Conservation (phyloP, 2,329 filamentous ascomycete genomes). For the Diplocarpon mali region DNA sequence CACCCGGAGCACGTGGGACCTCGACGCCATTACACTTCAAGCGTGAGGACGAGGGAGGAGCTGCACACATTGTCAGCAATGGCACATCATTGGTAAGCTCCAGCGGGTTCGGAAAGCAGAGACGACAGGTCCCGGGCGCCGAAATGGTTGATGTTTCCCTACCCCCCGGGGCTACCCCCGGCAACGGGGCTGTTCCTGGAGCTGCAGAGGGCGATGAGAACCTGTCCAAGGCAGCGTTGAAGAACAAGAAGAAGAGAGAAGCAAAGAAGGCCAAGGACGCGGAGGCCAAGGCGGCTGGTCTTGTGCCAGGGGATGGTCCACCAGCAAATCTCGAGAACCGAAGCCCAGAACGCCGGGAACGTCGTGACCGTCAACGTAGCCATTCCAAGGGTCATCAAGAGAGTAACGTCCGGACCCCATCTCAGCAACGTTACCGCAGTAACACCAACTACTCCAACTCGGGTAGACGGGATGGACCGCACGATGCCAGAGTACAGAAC, state of each 20-base stretch:
- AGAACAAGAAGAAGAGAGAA: slow-evolving; percentile 98
- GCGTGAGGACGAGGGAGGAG: slow-evolving; percentile 92
- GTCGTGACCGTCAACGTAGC: slow-evolving; percentile 43
- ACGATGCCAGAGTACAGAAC: slow-evolving; percentile 7
- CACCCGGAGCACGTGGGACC: slow-evolving; percentile 82
- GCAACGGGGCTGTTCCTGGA: slow-evolving; percentile 48
- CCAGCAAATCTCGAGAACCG: slow-evolving; percentile 20
- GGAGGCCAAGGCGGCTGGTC: slow-evolving; percentile 46
- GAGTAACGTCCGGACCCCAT: slow-evolving; percentile 30
- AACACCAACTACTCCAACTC: slow-evolving; percentile 32
- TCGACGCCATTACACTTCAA: slow-evolving; percentile 90
- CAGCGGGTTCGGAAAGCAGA: slow-evolving; percentile 68
- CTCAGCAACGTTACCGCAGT: slow-evolving; percentile 39
- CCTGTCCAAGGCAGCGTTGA: slow-evolving; percentile 72
- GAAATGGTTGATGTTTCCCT: slow-evolving; percentile 52
- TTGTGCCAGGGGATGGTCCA: slow-evolving; percentile 24
- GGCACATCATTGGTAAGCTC: slow-evolving; percentile 52
- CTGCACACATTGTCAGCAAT: slow-evolving; percentile 72
- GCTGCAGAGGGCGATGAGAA: slow-evolving; percentile 52
- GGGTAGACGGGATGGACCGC: slow-evolving; percentile 1
- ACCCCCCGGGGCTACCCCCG: slow-evolving; percentile 58
- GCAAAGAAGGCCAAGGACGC: slow-evolving; percentile 83
- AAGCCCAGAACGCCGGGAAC: slow-evolving; percentile 36
- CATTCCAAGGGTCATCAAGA: slow-evolving; percentile 36
- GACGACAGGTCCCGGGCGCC: slow-evolving; percentile 78